phyloP scores from a whole-genome alignment of 169 alveolate species.

The Cardiosporidium cionae region DNA sequence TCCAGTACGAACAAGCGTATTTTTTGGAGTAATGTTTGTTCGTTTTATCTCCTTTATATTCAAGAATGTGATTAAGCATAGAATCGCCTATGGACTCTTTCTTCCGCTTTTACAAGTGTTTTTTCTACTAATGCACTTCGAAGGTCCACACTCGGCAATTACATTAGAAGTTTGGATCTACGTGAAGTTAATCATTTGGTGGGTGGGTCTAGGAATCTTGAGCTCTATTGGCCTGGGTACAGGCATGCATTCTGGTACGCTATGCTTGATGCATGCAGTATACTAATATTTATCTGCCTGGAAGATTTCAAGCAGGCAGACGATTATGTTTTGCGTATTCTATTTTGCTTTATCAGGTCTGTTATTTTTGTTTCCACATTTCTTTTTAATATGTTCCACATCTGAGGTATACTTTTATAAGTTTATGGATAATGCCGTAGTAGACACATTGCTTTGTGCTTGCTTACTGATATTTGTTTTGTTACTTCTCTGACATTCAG shows the following conservation, averaged over 20 bases:
- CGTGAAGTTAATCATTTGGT: slow-evolving; percentile 39
- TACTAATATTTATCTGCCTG: too few relatives aligned
- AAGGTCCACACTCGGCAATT: slow-evolving; percentile 11
- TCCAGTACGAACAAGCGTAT: too few relatives aligned
- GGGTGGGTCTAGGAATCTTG: slow-evolving; percentile 58
- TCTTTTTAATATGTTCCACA: slow-evolving; percentile 53
- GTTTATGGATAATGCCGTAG: too few relatives aligned
- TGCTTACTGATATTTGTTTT: too few relatives aligned
- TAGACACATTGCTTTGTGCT: too few relatives aligned
- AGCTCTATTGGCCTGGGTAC: slow-evolving; percentile 63
- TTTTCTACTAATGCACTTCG: background rate
- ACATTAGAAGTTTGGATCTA: slow-evolving; percentile 4
- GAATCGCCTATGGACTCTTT: background rate
- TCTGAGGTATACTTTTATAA: slow-evolving; percentile 39
- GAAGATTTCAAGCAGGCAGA: too few relatives aligned
- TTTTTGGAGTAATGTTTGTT: too few relatives aligned
- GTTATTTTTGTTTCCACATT: slow-evolving; percentile 60
- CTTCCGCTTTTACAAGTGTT: background rate
- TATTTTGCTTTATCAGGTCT: slow-evolving; percentile 10
- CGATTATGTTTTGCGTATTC: too few relatives aligned
- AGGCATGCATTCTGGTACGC: slow-evolving; percentile 64
- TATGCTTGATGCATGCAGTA: too few relatives aligned
- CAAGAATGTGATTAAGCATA: background rate
- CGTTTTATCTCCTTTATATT: background rate
- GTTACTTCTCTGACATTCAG: too few relatives aligned